Base-by-base conservation (phyloP, 2,329 filamentous ascomycete genomes). In the Colletotrichum somersetense region DNA sequence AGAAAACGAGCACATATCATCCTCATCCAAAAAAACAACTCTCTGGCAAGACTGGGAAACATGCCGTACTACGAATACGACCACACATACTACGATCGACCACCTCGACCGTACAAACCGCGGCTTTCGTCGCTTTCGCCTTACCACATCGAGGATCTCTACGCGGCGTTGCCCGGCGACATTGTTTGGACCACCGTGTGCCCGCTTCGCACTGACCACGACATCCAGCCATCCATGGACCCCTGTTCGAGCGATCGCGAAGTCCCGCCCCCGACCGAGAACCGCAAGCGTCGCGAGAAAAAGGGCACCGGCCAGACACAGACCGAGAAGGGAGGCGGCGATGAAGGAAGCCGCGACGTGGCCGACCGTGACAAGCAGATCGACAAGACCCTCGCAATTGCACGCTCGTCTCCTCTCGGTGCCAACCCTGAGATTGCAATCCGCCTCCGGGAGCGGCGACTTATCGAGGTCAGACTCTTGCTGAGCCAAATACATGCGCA, bases 381-480 rank as follows among this genome's bases (percentile, higher is more conserved):
- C 26, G 44, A 53, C 12, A 67, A 44, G 26, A 52, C 50, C 7
- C 57, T 68, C 8, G 30, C 40, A 14, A 40, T 53, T 18, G 4
- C 35, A 2, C 26, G 5, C 10, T 23, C 40, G 35, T 18, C 63
- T 26, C 10, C 26, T 5, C 30, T 30, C 20, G 5, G n/a, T 14
- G 38, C 14, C 38, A 55, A 61, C 23, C 26, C 44, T 2, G 12
- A 68, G 8, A 38, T 38, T 3, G n/a, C 38, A 16, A 40, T 16
- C 16, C 62, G 23, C 7, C 6, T n/a, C 16, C 69, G 66, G 7
- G 52, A 69, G 53, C 38, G 53, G n/a, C 50, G 66, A 11, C 53
- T 72, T 3, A 20, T 72, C 20, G 65, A 68, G 46, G 26, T 53
- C 18, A 52, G 65, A 35, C 62, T 73, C 11, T 26, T 66, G 40